phyloP scores from a whole-genome alignment of 257 asterid genomes.

The Anisodus acutangulus region DNA sequence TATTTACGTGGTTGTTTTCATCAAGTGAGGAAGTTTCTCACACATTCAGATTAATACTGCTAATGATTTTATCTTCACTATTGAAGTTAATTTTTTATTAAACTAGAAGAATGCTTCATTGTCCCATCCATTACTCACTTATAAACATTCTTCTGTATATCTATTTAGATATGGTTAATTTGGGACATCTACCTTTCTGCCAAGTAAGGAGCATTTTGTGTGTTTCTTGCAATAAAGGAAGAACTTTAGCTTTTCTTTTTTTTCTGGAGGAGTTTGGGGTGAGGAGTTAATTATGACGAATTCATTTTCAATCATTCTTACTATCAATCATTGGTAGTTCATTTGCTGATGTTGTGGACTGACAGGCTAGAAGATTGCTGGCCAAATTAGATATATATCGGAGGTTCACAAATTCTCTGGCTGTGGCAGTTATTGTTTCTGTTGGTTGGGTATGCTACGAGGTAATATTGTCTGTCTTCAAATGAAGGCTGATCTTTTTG shows the following conservation, averaged over 20 bases:
- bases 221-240: background rate
- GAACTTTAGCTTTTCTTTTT: background rate
- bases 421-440: slow-evolving; percentile 80
- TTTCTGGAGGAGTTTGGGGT: background rate
- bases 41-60: background rate
- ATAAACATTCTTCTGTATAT: background rate
- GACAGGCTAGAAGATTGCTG: slow-evolving; percentile 79
- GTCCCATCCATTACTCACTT: background rate
- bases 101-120: background rate
- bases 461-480: slow-evolving; percentile 49
- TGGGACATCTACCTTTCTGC: background rate
- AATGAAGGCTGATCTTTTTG: background rate
- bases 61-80: background rate
- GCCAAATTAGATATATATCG: slow-evolving; percentile 86
- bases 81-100: background rate
- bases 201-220: background rate
- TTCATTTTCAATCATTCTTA: background rate
- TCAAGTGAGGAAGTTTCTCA: background rate
- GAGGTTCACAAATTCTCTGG: slow-evolving; percentile 91
- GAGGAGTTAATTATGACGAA: background rate
- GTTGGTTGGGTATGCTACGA: slow-evolving; percentile 98
- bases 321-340: background rate
- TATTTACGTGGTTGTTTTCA: background rate
- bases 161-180: background rate
- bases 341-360: slow-evolving; percentile 28